phyloP scores from a whole-genome alignment of 208 protist species.

The Trichomonas gallinae region DNA sequence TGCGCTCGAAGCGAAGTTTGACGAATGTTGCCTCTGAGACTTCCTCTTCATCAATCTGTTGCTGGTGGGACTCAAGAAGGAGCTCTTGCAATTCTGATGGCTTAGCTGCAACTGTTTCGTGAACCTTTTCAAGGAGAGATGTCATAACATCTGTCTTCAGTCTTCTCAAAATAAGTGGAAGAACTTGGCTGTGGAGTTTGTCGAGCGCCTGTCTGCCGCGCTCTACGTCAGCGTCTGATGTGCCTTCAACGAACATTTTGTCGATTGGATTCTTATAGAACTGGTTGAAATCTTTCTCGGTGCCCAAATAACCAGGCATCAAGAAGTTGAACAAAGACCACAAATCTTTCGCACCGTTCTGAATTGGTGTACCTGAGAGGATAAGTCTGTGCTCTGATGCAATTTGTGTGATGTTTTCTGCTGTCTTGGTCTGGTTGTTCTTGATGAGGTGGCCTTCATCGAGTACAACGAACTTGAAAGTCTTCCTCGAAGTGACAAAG shows the following conservation, averaged over 20 bases:
- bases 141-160: conserved; percentile 63
- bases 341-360: conserved; percentile 68
- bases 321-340: conserved; percentile 78
- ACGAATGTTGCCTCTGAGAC: neutral
- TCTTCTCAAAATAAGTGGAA: conserved; percentile 66
- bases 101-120: neutral
- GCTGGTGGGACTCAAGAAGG: neutral
- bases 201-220: conserved; percentile 49
- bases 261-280: conserved; percentile 57
- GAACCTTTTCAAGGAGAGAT: neutral
- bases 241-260: conserved; percentile 32
- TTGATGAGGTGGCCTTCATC: conserved; percentile 80
- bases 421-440: conserved; percentile 58
- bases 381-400: conserved; percentile 54
- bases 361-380: conserved; percentile 67
- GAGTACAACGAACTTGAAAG: conserved; percentile 60
- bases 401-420: conserved; percentile 35
- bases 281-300: conserved; percentile 43
- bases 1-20: neutral
- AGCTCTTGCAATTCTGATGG: neutral
- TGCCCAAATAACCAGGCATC: conserved; percentile 69
- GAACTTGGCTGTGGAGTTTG: conserved; percentile 60
- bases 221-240: conserved; percentile 34
- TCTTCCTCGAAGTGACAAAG: conserved; percentile 46
- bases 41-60: neutral